Evolutionary conservation across 495 filamentous ascomycete genomes (phyloP).

Genomic region (Clavariopsis aquatica): DNA sequence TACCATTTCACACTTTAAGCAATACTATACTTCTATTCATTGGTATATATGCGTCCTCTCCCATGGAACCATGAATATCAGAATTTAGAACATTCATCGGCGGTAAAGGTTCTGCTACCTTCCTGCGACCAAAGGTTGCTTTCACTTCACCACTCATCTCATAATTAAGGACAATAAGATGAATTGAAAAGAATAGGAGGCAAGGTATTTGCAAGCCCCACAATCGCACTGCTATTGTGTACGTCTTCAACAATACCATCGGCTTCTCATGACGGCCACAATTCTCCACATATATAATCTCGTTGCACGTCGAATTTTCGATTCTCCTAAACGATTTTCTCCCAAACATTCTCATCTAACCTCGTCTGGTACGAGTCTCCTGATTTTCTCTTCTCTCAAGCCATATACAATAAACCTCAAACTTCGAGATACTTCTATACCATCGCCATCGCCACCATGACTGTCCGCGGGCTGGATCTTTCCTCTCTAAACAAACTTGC

Average conservation of each 20-base stretch:
- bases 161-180: neutral
- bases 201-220: neutral
- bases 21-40: too few relatives aligned
- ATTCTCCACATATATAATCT: neutral
- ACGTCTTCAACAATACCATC: neutral
- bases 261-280: neutral
- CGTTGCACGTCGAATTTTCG: neutral
- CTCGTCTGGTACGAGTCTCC: too few relatives aligned
- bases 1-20: too few relatives aligned
- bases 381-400: too few relatives aligned
- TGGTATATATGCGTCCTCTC: too few relatives aligned
- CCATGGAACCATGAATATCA: too few relatives aligned
- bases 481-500: neutral
- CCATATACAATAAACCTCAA: too few relatives aligned
- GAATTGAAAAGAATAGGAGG: neutral
- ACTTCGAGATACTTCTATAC: neutral
- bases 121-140: neutral
- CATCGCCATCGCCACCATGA: neutral
- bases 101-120: too few relatives aligned
- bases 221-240: neutral
- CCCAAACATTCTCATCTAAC: too few relatives aligned
- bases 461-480: neutral
- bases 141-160: neutral
- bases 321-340: neutral
- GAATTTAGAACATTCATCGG: too few relatives aligned